Percentiles rank a stretch among this genome's conserved stretches.
Evolutionary conservation across 352 stramenopile species (phyloP).

Genomic region (Plasmopara muralis): DNA sequence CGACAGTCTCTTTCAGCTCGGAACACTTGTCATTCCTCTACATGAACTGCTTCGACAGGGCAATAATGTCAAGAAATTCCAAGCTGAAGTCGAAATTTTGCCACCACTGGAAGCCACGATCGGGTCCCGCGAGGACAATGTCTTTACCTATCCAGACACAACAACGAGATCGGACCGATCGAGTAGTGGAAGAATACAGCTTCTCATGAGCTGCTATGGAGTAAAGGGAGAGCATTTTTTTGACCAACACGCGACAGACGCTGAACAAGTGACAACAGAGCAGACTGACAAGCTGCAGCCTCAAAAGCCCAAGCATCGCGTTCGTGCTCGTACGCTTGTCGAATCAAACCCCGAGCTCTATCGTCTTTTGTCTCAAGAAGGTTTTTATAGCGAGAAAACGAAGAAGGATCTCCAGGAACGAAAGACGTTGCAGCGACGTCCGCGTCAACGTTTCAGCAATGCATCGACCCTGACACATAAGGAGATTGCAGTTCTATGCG

Average conservation of each 20-base stretch:
- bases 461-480: constrained; percentile 46
- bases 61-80: constrained; percentile 83
- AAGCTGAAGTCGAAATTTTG: constrained; percentile 67
- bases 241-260: constrained; percentile 10
- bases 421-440: constrained; percentile 12
- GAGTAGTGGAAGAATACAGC: constrained; percentile 54
- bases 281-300: constrained; percentile 2
- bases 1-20: constrained; percentile 86
- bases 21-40: constrained; percentile 78
- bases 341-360: constrained; percentile 69
- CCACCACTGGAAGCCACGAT: constrained; percentile 24
- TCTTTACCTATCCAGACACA: constrained; percentile 12
- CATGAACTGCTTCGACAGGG: constrained; percentile 88
- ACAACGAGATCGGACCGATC: not conserved
- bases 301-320: constrained; percentile 45
- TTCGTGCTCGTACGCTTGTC: constrained; percentile 63
- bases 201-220: constrained; percentile 87
- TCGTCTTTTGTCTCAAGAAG: constrained; percentile 50
- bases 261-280: not conserved
- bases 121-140: constrained; percentile 9
- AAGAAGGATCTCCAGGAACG: not conserved
- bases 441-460: constrained; percentile 25
- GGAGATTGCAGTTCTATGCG: constrained; percentile 56
- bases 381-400: constrained; percentile 38
- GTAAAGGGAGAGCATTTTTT: constrained; percentile 42